Evolutionary conservation across 2,329 filamentous ascomycete species (phyloP).

Genomic region (Mollisiaceae sp.): DNA sequence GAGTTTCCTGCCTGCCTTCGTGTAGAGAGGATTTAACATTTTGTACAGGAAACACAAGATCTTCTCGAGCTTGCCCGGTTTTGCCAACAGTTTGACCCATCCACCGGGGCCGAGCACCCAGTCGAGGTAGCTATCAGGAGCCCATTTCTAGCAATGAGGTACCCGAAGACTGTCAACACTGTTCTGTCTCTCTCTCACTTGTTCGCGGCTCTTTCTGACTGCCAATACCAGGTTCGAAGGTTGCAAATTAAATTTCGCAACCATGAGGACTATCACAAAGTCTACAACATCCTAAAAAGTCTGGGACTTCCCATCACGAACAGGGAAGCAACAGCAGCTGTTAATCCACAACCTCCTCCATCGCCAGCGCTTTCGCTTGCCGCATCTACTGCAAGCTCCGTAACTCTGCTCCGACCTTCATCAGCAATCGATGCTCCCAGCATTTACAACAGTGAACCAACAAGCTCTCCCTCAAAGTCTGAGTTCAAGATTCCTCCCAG

Average conservation of each 20-base stretch:
- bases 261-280: constrained; percentile 43
- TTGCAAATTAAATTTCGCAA: constrained; percentile 51
- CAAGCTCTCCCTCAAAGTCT: constrained; percentile 14
- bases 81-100: constrained; percentile 28
- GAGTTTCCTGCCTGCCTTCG: constrained; percentile 4
- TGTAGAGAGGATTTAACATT: not conserved
- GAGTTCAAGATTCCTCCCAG: constrained; percentile 33
- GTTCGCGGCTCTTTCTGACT: constrained; percentile 1
- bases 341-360: constrained; percentile 11
- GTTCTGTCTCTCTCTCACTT: constrained; percentile 29
- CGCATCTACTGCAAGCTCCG: constrained; percentile 12
- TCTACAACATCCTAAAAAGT: constrained; percentile 37
- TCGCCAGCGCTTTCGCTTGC: constrained; percentile 19
- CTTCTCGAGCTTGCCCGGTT: constrained; percentile 34
- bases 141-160: constrained; percentile 45
- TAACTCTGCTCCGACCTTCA: constrained; percentile 16
- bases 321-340: constrained; percentile 16
- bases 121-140: constrained; percentile 42
- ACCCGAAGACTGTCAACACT: constrained; percentile 37
- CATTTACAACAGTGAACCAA: not conserved
- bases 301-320: constrained; percentile 43
- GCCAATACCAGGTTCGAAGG: constrained; percentile 45
- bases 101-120: constrained; percentile 33
- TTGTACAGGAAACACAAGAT: constrained; percentile 40
- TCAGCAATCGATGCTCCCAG: constrained; percentile 12